Base-by-base conservation (phyloP, 768 basidiomycete species). In the Agrocybe chaxingu region DNA sequence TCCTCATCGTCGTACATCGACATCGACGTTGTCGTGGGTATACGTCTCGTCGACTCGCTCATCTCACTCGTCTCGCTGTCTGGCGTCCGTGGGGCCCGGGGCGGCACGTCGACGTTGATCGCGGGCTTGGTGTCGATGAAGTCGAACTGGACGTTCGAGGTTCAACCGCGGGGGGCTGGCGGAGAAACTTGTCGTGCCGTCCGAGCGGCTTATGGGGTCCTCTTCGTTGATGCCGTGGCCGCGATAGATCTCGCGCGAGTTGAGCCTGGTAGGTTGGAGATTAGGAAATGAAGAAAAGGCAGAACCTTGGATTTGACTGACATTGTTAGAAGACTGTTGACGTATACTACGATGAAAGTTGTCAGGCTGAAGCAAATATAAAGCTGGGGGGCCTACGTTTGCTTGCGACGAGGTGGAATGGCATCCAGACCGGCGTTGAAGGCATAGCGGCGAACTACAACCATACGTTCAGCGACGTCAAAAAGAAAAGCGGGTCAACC, bases 331-430 rank as follows among this genome's bases (percentile, higher is more conserved):
- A 62, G 37, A 37, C 60, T 56, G 44, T 65, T 65, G 24, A 63
- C 58, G 43, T 58, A 62, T 11, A 59, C 62, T 63, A 41, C 4
- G 12, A 12, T 13, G 11, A 16, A 6, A 42, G 41, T 50, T 11
- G 13, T 43, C 13, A 41, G 3, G 32, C 13, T 9, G 11, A 12
- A 2, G 30, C 13, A 33, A 19, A 7, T 3, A 46, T 42, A 32
- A 12, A 35, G 11, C n/a, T 6, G 24, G 19, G 31, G 33, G n/a
- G 39, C 45, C 13, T 50, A 61, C 61, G 47, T 62, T 61, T 64
- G 57, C 59, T 61, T 31, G 57, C 55, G 30, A 60, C 50, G 40
- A 65, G 57, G 37, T 64, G 64, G 50, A 65, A 62, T 11, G 60
- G 56, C 46, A 65, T 60, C 65, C 65, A 66, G 35, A 61, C 44